Conservation (phyloP, 1,284 basidiomycete genomes). For the Caloboletus firmus region DNA sequence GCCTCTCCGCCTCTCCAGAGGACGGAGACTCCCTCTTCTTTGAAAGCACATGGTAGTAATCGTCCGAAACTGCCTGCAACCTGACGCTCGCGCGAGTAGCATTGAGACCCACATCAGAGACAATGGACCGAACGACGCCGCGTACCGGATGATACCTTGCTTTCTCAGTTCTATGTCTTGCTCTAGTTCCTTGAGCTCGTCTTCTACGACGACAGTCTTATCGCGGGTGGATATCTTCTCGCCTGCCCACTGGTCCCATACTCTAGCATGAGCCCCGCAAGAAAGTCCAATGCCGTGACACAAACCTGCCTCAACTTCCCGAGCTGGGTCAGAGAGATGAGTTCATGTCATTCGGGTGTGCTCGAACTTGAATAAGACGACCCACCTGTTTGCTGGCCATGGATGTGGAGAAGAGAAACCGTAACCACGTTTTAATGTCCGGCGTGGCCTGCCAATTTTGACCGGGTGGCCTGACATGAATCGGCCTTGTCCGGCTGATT, state of each 20-base stretch:
- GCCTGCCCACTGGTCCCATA: constrained; percentile 61
- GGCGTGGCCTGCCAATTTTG: constrained; percentile 23
- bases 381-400: constrained; percentile 63
- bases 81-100: constrained; percentile 36
- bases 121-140: not conserved
- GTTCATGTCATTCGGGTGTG: not conserved
- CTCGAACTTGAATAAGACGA: not conserved
- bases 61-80: constrained; percentile 58
- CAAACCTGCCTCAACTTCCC: constrained; percentile 66
- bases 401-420: constrained; percentile 4
- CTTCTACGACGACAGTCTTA: constrained; percentile 62
- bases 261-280: constrained; percentile 35
- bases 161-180: constrained; percentile 67
- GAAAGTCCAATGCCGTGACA: not conserved
- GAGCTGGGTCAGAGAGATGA: constrained; percentile 40
- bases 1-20: constrained; percentile 60
- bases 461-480: constrained; percentile 6
- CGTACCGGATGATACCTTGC: constrained; percentile 63
- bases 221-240: constrained; percentile 73
- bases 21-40: constrained; percentile 67
- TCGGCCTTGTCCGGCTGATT: constrained; percentile 16
- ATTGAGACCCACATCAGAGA: not conserved
- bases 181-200: constrained; percentile 64
- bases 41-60: constrained; percentile 59
- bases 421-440: not conserved